Evolutionary conservation across 495 filamentous ascomycete genomes (phyloP).

Genomic region (Cercophora scortea): DNA sequence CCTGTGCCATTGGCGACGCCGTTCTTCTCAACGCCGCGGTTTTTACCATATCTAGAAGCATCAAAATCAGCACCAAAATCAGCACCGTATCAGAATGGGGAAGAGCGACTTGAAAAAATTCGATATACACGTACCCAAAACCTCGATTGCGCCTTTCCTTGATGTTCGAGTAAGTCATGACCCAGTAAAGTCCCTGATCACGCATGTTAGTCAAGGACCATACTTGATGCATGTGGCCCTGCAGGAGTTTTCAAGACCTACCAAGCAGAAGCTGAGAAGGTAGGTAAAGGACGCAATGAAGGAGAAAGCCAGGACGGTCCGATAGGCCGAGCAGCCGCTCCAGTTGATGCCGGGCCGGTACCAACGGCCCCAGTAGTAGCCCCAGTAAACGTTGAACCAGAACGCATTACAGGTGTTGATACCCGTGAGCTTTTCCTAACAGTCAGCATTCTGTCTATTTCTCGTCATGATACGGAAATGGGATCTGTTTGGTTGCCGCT

Average conservation of each 20-base stretch:
- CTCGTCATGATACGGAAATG: background rate
- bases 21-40: no score
- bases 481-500: background rate
- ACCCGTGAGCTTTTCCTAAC: conserved; percentile 6
- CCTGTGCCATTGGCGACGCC: no score
- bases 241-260: background rate
- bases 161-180: background rate
- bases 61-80: no score
- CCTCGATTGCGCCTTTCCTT: no score
- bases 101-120: no score
- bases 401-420: conserved; percentile 3
- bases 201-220: background rate
- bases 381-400: conserved; percentile 15
- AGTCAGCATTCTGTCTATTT: background rate
- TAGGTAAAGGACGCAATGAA: conserved; percentile 9
- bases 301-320: conserved; percentile 15
- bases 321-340: conserved; percentile 12
- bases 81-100: no score
- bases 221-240: background rate
- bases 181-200: background rate
- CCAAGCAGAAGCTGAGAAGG: conserved; percentile 8
- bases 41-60: no score
- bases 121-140: no score
- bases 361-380: conserved; percentile 18
- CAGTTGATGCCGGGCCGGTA: conserved; percentile 9